phyloP scores from a whole-genome alignment of 208 protist species.

The Borovskyia barvae region DNA sequence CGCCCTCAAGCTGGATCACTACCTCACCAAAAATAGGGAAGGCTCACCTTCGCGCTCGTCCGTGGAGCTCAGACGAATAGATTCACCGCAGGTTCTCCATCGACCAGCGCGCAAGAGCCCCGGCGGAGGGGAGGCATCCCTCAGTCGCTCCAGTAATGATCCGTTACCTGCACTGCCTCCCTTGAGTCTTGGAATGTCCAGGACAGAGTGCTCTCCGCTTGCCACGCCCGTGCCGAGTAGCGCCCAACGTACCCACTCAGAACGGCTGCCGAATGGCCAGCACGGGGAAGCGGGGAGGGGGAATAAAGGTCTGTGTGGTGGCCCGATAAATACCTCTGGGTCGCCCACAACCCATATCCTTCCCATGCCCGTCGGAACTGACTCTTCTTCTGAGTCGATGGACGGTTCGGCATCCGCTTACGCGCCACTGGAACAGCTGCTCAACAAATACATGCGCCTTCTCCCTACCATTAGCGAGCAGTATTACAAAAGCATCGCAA shows the following conservation, averaged over 20 bases:
- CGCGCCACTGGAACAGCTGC: conserved; percentile 22
- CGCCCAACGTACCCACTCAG: too few species aligned
- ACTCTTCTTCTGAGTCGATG: background rate
- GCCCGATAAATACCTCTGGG: too few species aligned
- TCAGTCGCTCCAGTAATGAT: too few species aligned
- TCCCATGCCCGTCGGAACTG: background rate
- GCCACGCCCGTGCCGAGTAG: too few species aligned
- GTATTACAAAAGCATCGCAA: conserved; percentile 51
- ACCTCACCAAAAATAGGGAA: background rate
- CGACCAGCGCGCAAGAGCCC: too few species aligned
- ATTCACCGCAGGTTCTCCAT: too few species aligned
- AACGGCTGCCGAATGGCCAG: background rate
- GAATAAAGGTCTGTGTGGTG: too few species aligned
- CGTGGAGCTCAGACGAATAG: too few species aligned
- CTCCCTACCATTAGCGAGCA: conserved; percentile 64
- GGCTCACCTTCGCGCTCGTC: background rate
- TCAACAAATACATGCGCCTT: conserved; percentile 50
- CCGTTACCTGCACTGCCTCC: too few species aligned
- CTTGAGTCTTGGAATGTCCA: background rate
- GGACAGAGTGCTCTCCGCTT: background rate
- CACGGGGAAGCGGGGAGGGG: background rate
- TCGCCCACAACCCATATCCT: too few species aligned
- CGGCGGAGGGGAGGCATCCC: too few species aligned
- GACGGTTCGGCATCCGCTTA: too few species aligned
- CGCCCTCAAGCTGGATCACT: conserved; percentile 43